A percentile compares a stretch with the other conserved stretches of the same genome.
These are phyloP conservation scores for Yarrowia yakushimensis DNA, from an alignment of 805 yeast species.

Conservation along the genomic window DNA sequence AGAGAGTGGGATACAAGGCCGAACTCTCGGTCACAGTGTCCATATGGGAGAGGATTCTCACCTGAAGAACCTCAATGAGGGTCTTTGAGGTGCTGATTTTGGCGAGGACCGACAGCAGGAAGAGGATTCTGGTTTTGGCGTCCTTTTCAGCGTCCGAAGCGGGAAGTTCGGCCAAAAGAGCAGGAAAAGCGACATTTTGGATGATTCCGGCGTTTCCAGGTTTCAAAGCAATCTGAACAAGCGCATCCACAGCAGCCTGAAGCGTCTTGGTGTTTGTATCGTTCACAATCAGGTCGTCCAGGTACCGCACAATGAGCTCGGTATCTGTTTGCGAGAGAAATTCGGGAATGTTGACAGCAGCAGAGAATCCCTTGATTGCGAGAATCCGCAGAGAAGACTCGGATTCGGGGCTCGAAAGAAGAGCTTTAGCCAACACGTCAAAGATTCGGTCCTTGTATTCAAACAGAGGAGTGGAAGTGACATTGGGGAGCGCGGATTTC, in stretches of 20 bases:
- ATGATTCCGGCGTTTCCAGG: constrained; percentile 41
- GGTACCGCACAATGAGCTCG: constrained; percentile 58
- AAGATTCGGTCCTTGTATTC: constrained; percentile 63
- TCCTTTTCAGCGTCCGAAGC: constrained; percentile 34
- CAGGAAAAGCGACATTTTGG: constrained; percentile 51
- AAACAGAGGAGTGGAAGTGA: constrained; percentile 37
- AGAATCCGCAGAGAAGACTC: constrained; percentile 69
- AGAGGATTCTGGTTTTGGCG: background rate
- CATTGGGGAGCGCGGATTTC: constrained; percentile 42
- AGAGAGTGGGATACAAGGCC: constrained; percentile 30
- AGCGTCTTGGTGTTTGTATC: constrained; percentile 52
- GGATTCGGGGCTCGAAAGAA: constrained; percentile 58
- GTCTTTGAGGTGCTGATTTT: constrained; percentile 26
- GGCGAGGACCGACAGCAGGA: constrained; percentile 10
- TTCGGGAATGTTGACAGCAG: constrained; percentile 47
- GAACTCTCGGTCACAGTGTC: constrained; percentile 29
- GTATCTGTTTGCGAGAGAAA: constrained; percentile 56
- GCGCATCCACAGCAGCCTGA: constrained; percentile 52
- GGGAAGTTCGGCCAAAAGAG: constrained; percentile 50
- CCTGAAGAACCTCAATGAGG: constrained; percentile 41
- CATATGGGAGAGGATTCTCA: constrained; percentile 41
- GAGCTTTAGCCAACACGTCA: constrained; percentile 61
- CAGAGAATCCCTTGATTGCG: constrained; percentile 61
- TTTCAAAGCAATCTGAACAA: constrained; percentile 46
- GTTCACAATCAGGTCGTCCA: constrained; percentile 56